Conservation (phyloP, 495 filamentous ascomycete genomes). For the Beverwykella pulmonaria region DNA sequence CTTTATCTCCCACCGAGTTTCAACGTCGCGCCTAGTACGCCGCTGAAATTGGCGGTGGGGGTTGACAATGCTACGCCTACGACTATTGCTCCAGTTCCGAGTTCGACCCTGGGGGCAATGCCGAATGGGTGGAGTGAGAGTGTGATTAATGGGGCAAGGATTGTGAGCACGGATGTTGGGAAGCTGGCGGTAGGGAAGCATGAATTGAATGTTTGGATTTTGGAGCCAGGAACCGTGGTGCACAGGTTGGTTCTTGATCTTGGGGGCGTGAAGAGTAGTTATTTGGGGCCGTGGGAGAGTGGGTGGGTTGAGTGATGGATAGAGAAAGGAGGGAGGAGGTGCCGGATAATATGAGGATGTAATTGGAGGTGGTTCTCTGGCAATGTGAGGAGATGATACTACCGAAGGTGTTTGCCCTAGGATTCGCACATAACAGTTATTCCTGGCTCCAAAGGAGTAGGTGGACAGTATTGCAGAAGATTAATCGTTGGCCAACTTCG, state of each 20-base stretch:
- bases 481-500: too few relatives aligned
- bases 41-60: slow-evolving; percentile 24
- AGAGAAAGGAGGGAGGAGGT: too few relatives aligned
- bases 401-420: too few relatives aligned
- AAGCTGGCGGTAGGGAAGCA: slow-evolving; percentile 23
- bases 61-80: slow-evolving; percentile 26
- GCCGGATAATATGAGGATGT: too few relatives aligned
- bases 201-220: slow-evolving; percentile 27
- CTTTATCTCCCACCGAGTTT: slow-evolving; percentile 24
- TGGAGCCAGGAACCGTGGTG: slow-evolving; percentile 28
- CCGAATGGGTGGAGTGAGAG: slow-evolving; percentile 24
- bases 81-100: slow-evolving; percentile 22
- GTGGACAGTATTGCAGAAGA: too few relatives aligned
- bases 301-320: slow-evolving; percentile 18
- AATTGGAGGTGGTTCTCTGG: too few relatives aligned
- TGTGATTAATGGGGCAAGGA: slow-evolving; percentile 27
- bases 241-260: slow-evolving; percentile 32
- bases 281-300: slow-evolving; percentile 33
- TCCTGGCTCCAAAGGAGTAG: too few relatives aligned
- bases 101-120: slow-evolving; percentile 19
- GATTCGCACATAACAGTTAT: too few relatives aligned
- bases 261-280: slow-evolving; percentile 32
- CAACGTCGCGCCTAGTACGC: slow-evolving; percentile 22
- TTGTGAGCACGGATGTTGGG: slow-evolving; percentile 6
- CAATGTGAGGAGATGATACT: too few relatives aligned